These are phyloP conservation scores for Pseudogymnoascus pannorum DNA, from an alignment of 2,329 filamentous ascomycete genomes.

Conservation along the genomic window DNA sequence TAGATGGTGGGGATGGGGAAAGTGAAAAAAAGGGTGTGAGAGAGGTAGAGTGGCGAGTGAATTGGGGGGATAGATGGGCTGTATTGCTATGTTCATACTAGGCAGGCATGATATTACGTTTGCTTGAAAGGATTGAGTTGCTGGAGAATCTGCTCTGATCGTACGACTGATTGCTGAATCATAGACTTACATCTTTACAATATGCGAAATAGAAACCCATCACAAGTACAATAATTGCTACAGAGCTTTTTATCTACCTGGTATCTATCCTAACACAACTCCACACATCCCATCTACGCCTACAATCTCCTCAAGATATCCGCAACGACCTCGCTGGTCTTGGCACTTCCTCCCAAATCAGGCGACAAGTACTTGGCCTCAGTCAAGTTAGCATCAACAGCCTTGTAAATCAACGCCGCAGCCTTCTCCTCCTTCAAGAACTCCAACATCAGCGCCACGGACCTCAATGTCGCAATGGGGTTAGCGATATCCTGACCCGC, in stretches of 20 bases:
- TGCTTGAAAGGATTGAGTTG: neutral
- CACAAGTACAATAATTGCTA: neutral
- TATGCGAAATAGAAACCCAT: neutral
- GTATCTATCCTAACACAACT: neutral
- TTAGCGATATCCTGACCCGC: conserved; percentile 90
- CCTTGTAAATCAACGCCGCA: conserved; percentile 81
- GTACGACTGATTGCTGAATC: neutral
- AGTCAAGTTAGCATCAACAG: conserved; percentile 83
- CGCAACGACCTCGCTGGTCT: conserved; percentile 76
- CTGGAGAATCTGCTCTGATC: neutral
- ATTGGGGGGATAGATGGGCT: neutral
- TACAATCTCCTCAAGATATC: conserved; percentile 82
- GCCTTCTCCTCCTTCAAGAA: conserved; percentile 84
- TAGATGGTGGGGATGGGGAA: neutral
- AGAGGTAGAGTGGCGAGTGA: neutral
- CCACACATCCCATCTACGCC: conserved; percentile 15
- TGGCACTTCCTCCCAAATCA: conserved; percentile 81
- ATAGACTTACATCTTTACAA: neutral
- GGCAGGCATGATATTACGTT: neutral
- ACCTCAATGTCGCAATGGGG: conserved; percentile 88
- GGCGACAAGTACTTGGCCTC: conserved; percentile 78
- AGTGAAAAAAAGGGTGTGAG: neutral
- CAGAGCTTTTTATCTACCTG: conserved; percentile 6
- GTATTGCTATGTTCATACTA: neutral
- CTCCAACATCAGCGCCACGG: conserved; percentile 90